phyloP scores from a whole-genome alignment of 2,329 filamentous ascomycete species.

The Lasiodiplodia sp. region DNA sequence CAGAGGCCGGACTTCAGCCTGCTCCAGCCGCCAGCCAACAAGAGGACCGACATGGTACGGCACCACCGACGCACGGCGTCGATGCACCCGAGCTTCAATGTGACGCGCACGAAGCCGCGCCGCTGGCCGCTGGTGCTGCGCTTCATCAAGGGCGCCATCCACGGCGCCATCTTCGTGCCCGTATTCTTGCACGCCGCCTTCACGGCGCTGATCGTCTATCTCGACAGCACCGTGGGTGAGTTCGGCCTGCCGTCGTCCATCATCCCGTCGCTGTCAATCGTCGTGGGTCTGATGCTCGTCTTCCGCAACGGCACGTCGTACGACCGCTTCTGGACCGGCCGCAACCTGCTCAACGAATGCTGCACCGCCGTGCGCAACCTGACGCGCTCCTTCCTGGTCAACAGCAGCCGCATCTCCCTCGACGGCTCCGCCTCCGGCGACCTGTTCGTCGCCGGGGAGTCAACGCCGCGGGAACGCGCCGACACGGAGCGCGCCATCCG shows the following conservation, averaged over 20 bases:
- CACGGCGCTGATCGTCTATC: constrained; percentile 64
- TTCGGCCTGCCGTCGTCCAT: constrained; percentile 66
- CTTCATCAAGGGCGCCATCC: constrained; percentile 70
- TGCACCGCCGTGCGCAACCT: constrained; percentile 67
- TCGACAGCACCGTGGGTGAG: constrained; percentile 60
- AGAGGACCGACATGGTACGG: constrained; percentile 8
- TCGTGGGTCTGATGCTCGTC: constrained; percentile 72
- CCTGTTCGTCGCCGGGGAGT: constrained; percentile 32
- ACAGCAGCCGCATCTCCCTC: constrained; percentile 44
- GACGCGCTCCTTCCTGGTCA: constrained; percentile 62
- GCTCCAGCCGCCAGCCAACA: background rate
- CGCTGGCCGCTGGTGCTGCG: constrained; percentile 70
- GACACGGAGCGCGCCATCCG: constrained; percentile 67
- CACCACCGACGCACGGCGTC: constrained; percentile 39
- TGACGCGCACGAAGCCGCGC: constrained; percentile 54
- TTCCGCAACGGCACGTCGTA: constrained; percentile 71
- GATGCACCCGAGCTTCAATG: constrained; percentile 55
- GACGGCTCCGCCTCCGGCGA: constrained; percentile 29
- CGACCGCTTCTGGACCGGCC: constrained; percentile 69
- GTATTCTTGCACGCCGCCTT: constrained; percentile 65
- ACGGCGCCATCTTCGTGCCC: constrained; percentile 64
- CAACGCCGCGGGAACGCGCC: constrained; percentile 52
- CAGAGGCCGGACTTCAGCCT: constrained; percentile 8
- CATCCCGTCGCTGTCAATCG: constrained; percentile 69
- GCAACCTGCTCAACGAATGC: constrained; percentile 63